Evolutionary conservation across 306 rosid genomes (phyloP), one percentile per base, ranked within the genome.

Genomic region (Glycine soja): DNA sequence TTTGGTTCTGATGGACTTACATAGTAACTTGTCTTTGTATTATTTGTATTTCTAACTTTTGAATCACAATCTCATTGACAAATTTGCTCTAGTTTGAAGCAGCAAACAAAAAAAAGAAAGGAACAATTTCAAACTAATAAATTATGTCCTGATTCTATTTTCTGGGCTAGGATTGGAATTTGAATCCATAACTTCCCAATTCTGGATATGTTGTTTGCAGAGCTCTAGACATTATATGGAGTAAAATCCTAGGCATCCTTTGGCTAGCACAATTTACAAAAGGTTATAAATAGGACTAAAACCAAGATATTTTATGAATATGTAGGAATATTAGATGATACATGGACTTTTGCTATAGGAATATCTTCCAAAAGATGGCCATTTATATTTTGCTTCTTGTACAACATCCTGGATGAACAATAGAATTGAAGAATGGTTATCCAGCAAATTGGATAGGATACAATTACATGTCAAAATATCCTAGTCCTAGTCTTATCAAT

Each of bases 361-460:
- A 64, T 76, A 57, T 42, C n/a, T 65, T 43, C 70, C 48, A 11
- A 36, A 48, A 8, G 70, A 45, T 62, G 75, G 47, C 40, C 18
- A 72, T 73, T 78, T 66, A 43, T 56, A 72, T 56, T 73, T 72
- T 72, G 8, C 18, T 24, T 83, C 70, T 42, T 64, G 83, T 80
- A 83, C 81, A 80, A 83, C 83, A 78, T 14, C 59, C 74, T 6
- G 24, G 70, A 75, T 56, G 85, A 70, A 80, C 81, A 79, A 64
- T 32, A 63, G 58, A 71, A 53, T 59, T 40, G 87, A 79, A 75
- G 82, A 75, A 70, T 58, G 32, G 50, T 3, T 32, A 61, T 68
- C 9, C 10, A 82, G 69, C 64, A 61, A 38, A 64, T 14, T 42
- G 78, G 81, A 82, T 84, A 56, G 69, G 80, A 65, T 84, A 81